These are phyloP conservation scores for baker's yeast (Saccharomyces cerevisiae) DNA, from an alignment of 805 yeast species.

Conservation along the genomic window DNA sequence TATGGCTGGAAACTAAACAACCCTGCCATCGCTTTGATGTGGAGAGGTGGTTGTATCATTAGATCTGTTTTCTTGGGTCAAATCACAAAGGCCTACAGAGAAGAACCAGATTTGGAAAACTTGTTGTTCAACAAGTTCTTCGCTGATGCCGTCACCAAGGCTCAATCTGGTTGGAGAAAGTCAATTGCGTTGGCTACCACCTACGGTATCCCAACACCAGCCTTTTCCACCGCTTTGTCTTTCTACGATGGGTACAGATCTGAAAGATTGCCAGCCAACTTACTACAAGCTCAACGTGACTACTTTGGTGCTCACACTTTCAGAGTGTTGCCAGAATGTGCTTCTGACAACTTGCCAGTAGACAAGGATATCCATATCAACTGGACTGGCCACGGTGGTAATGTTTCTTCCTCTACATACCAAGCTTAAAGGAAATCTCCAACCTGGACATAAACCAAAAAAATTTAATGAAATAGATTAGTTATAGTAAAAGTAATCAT, in stretches of 20 bases:
- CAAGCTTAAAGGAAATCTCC: conserved; percentile 53
- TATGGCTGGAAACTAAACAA: conserved; percentile 95
- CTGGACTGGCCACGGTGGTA: conserved; percentile 99
- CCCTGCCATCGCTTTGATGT: conserved; percentile 98
- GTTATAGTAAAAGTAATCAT: too few species aligned
- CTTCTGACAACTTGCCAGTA: conserved; percentile 65
- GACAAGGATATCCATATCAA: conserved; percentile 85
- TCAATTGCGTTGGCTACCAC: conserved; percentile 69
- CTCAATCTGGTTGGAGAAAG: conserved; percentile 93
- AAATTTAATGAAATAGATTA: not conserved
- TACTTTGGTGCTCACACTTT: conserved; percentile 99
- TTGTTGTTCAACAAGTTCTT: conserved; percentile 93
- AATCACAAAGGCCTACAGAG: conserved; percentile 92
- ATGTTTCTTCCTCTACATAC: conserved; percentile 90
- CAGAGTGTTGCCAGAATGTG: conserved; percentile 84
- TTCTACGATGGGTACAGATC: conserved; percentile 99
- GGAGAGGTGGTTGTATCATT: conserved; percentile 99
- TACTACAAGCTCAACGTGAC: conserved; percentile 98
- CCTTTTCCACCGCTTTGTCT: conserved; percentile 91
- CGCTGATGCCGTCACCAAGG: conserved; percentile 81
- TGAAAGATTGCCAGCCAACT: conserved; percentile 90
- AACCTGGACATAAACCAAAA: not conserved
- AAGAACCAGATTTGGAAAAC: conserved; percentile 89
- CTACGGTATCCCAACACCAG: conserved; percentile 95
- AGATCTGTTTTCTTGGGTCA: conserved; percentile 97